Evolutionary conservation across 148 eudicot genomes (phyloP).

Genomic region (Fagopyrum homotropicum): DNA sequence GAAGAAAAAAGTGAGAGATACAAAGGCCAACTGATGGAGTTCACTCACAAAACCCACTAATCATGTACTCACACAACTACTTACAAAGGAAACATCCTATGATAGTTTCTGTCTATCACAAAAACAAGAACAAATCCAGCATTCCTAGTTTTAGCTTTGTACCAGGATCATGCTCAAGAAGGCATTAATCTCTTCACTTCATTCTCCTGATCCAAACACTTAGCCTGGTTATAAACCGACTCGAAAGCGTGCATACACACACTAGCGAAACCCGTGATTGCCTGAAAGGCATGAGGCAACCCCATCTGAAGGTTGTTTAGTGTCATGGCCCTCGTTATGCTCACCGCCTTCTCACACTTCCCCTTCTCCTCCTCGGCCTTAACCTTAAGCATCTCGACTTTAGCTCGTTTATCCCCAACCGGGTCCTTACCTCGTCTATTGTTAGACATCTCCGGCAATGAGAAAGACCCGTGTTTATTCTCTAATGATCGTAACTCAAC

Average conservation of each 20-base stretch:
- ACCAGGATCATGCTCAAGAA: background rate
- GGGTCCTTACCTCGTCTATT: slow-evolving; percentile 39
- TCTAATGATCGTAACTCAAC: slow-evolving; percentile 50
- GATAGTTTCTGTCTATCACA: background rate
- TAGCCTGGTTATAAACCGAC: slow-evolving; percentile 56
- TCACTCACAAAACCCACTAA: slow-evolving; percentile 3
- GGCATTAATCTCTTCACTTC: slow-evolving; percentile 59
- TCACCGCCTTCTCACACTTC: slow-evolving; percentile 63
- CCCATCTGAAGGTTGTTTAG: slow-evolving; percentile 81
- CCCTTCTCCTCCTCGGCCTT: slow-evolving; percentile 87
- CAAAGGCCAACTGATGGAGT: background rate
- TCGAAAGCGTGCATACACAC: slow-evolving; percentile 65
- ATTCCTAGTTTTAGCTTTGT: background rate
- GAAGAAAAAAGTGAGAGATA: too few relatives aligned
- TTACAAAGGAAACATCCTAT: slow-evolving; percentile 6
- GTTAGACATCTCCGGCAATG: slow-evolving; percentile 28
- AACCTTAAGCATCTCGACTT: slow-evolving; percentile 45
- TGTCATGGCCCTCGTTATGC: slow-evolving; percentile 69
- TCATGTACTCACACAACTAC: slow-evolving; percentile 4
- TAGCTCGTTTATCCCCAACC: slow-evolving; percentile 51
- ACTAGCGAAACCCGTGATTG: slow-evolving; percentile 74
- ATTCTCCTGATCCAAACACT: slow-evolving; percentile 40
- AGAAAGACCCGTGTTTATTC: slow-evolving; percentile 48
- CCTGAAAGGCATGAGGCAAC: slow-evolving; percentile 82
- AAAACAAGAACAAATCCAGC: background rate